These are phyloP conservation scores for Xylaria sp. DNA, from an alignment of 495 filamentous ascomycete species.

Conservation along the genomic window DNA sequence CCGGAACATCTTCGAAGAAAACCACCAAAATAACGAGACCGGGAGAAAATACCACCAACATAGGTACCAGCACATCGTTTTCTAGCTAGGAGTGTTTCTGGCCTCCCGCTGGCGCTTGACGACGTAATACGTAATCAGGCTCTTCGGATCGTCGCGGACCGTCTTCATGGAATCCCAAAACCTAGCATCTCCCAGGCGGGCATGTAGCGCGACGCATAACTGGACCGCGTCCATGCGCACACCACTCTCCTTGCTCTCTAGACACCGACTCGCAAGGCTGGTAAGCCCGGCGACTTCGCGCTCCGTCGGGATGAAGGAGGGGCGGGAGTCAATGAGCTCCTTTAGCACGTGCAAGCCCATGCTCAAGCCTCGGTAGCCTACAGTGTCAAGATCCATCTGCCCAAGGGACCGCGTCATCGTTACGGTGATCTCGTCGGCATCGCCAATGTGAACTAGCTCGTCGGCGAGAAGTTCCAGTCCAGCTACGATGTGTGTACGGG, in stretches of 20 bases:
- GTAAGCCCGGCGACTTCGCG: conserved; percentile 57
- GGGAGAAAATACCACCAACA: conserved; percentile 23
- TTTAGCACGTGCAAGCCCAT: conserved; percentile 69
- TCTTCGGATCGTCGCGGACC: conserved; percentile 71
- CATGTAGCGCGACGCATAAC: conserved; percentile 76
- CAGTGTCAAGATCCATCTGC: conserved; percentile 44
- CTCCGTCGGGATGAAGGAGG: conserved; percentile 50
- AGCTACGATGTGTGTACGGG: conserved; percentile 59
- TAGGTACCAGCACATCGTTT: conserved; percentile 14
- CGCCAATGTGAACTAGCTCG: conserved; percentile 58
- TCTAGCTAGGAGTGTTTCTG: conserved; percentile 24
- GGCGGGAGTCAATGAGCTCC: conserved; percentile 54
- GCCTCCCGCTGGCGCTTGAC: conserved; percentile 65
- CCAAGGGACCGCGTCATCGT: conserved; percentile 53
- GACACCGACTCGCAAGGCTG: conserved; percentile 62
- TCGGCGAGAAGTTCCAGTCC: conserved; percentile 61
- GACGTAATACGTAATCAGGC: conserved; percentile 84
- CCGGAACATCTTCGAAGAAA: background rate
- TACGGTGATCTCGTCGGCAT: conserved; percentile 55
- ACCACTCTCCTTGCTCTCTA: conserved; percentile 77
- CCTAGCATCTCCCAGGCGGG: conserved; percentile 65
- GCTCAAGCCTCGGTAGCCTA: conserved; percentile 52
- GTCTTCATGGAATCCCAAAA: conserved; percentile 71
- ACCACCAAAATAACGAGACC: conserved; percentile 16
- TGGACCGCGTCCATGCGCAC: conserved; percentile 80